Evolutionary conservation across 1,284 basidiomycete genomes (phyloP).

Genomic region (Porphyrellus sp.): DNA sequence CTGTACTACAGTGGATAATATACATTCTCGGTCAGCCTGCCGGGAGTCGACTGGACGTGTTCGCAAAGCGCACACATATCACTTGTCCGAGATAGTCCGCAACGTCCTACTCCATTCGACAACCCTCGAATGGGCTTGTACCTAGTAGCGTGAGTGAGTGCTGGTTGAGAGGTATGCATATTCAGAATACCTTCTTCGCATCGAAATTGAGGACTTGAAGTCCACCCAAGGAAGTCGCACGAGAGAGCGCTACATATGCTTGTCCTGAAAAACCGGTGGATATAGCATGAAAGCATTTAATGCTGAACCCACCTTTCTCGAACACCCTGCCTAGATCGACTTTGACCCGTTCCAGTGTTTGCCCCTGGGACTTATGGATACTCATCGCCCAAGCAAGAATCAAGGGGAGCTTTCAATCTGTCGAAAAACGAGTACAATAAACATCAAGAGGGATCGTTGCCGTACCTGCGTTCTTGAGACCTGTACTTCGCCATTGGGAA

Average conservation of each 20-base stretch:
- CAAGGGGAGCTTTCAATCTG: constrained; percentile 54
- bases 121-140: constrained; percentile 70
- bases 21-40: background rate
- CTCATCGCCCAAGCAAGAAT: constrained; percentile 94
- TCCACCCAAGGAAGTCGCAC: constrained; percentile 88
- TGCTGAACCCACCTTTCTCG: constrained; percentile 68
- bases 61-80: background rate
- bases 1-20: constrained; percentile 1
- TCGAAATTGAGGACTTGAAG: constrained; percentile 90
- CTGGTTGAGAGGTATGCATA: background rate
- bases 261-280: constrained; percentile 52
- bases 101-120: constrained; percentile 64
- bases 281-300: background rate
- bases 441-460: background rate
- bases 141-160: constrained; percentile 38
- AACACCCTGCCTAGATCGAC: constrained; percentile 80
- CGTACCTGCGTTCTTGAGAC: constrained; percentile 67
- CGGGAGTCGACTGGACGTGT: background rate
- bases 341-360: constrained; percentile 83
- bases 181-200: constrained; percentile 57
- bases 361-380: constrained; percentile 93
- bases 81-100: constrained; percentile 34
- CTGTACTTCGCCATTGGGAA: constrained; percentile 79
- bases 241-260: constrained; percentile 94
- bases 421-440: background rate